phyloP scores from a whole-genome alignment of 768 basidiomycete genomes.

The Russula abietina region DNA sequence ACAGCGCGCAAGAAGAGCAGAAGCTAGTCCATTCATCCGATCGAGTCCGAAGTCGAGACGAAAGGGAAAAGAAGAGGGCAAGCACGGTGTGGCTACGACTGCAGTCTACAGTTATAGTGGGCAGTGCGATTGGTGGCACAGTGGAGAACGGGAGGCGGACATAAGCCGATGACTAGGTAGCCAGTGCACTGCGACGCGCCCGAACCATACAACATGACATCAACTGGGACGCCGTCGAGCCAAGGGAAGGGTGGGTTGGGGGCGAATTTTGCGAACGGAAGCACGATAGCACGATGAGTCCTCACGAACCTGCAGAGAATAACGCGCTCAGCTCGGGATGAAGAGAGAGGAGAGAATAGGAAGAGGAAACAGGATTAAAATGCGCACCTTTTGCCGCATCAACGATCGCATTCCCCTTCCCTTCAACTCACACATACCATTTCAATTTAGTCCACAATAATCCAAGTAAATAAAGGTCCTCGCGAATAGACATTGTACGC shows the following conservation, averaged over 20 bases:
- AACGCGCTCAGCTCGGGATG: background rate
- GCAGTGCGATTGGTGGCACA: background rate
- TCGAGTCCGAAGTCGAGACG: background rate
- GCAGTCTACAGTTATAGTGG: background rate
- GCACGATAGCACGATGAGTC: background rate
- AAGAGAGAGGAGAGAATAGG: background rate
- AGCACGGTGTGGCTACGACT: background rate
- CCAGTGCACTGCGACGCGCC: background rate
- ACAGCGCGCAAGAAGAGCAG: background rate
- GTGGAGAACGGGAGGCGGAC: background rate
- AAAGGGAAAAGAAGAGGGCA: background rate
- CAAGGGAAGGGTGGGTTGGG: background rate
- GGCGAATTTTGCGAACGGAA: background rate
- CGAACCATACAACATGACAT: background rate
- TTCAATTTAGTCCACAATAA: background rate
- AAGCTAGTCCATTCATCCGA: background rate
- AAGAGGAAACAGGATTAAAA: background rate
- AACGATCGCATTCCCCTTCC: background rate
- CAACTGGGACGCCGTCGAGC: background rate
- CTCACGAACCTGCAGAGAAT: background rate
- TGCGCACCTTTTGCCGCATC: slow-evolving; percentile 2
- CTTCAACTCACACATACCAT: background rate
- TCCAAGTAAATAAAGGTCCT: background rate
- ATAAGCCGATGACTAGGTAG: background rate
- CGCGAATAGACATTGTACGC: slow-evolving; percentile 1